Base-by-base conservation (phyloP, 1,139 yeast species). In the Pichia sp. region DNA sequence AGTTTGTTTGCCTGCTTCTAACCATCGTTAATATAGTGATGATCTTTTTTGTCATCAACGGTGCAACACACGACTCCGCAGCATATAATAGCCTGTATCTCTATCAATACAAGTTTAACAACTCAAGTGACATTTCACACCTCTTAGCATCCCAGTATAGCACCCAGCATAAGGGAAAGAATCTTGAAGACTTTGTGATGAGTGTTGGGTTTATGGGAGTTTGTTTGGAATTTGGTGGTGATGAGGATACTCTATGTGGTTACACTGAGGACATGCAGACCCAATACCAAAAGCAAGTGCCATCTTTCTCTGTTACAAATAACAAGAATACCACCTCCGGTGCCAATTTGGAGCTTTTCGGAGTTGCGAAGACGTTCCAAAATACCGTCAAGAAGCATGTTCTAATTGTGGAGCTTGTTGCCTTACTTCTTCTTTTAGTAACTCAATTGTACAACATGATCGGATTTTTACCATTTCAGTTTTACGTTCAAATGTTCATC, bases 151-250 rank as follows among this genome's bases (percentile, higher is more conserved):
- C 49, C 2, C 60, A 64, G 3, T 64, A 60, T 41, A 47, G 56
- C 24, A 58, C 59, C 33, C 30, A 32, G 46, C 22, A 48, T 59
- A 9, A 30, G 24, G 30, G 55, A 53, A 6, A 40, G 48, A 18
- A 36, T 10, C 14, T 41, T 46, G 13, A 34, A 21, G 32, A 57
- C 72, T 60, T 48, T 56, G 14, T 62, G 74, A 10, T 44, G 33
- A 58, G 58, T 25, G 63, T 74, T 3, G 79, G 80, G 0, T 77
- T 73, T 45, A 48, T 72, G 38, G 70, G 74, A 5, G 55, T 72
- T 30, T 75, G 82, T 50, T 52, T 72, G 8, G 52, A 55, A 2
- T 37, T 60, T 8, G 44, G 42, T 3, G 32, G 31, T 3, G 13
- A 32, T 5, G 37, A 32, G 21, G 40, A 27, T 21, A n/a, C n/a